Percentiles rank a stretch among this genome's conserved stretches.
Evolutionary conservation across 2,329 filamentous ascomycete genomes (phyloP).

Genomic region (Laburnicola sp.): DNA sequence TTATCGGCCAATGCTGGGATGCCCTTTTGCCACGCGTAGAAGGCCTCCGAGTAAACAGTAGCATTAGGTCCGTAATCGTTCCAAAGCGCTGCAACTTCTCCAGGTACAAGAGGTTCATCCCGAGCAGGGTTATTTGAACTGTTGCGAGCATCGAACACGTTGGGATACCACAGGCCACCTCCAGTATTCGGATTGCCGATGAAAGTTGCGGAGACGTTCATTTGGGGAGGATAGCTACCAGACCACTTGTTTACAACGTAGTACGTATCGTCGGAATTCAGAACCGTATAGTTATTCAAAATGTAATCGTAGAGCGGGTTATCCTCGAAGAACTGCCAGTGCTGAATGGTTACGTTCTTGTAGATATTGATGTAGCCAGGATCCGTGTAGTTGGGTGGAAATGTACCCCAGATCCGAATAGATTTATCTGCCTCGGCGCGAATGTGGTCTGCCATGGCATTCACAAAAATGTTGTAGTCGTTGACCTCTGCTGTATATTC

Average conservation of each 20-base stretch:
- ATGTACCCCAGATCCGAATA: slow-evolving; percentile 38
- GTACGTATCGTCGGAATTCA: slow-evolving; percentile 52
- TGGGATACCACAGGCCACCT: slow-evolving; percentile 47
- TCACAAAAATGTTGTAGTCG: slow-evolving; percentile 29
- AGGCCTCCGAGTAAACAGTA: slow-evolving; percentile 48
- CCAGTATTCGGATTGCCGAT: slow-evolving; percentile 46
- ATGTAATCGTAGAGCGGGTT: slow-evolving; percentile 46
- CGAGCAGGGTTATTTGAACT: slow-evolving; percentile 34
- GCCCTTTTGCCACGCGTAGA: slow-evolving; percentile 46
- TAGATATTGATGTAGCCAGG: slow-evolving; percentile 32
- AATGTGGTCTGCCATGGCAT: slow-evolving; percentile 22
- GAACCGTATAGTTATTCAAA: slow-evolving; percentile 37
- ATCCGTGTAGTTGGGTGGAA: slow-evolving; percentile 38
- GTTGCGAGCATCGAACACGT: slow-evolving; percentile 46
- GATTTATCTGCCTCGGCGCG: slow-evolving; percentile 12
- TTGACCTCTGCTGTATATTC: slow-evolving; percentile 22
- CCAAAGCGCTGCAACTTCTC: slow-evolving; percentile 48
- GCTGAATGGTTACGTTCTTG: slow-evolving; percentile 44
- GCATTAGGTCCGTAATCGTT: slow-evolving; percentile 51
- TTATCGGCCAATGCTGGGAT: slow-evolving; percentile 46
- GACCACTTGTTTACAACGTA: slow-evolving; percentile 54
- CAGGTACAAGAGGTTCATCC: slow-evolving; percentile 21
- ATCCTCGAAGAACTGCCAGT: slow-evolving; percentile 51
- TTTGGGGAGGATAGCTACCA: slow-evolving; percentile 47
- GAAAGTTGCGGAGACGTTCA: slow-evolving; percentile 45